Conservation (phyloP, 257 asterid species). For the Buddleja alternifolia region DNA sequence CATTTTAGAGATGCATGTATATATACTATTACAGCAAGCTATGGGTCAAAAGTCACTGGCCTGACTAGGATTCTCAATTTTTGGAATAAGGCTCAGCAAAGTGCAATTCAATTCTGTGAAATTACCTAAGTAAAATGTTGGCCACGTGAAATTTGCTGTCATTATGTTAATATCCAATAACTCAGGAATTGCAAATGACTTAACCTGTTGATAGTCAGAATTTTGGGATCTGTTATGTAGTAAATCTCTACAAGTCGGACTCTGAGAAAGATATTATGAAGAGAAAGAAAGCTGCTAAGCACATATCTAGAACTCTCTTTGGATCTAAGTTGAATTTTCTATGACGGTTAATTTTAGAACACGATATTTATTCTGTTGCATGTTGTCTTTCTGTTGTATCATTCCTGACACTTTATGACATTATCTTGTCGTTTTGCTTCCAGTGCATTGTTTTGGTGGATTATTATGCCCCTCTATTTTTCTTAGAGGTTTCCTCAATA, state of each 20-base stretch:
- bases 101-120: neutral
- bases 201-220: neutral
- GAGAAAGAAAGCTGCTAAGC: neutral
- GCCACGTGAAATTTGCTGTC: neutral
- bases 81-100: too few relatives aligned
- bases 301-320: neutral
- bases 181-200: constrained; percentile 16
- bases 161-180: neutral
- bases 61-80: too few relatives aligned
- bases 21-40: too few relatives aligned
- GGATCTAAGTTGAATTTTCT: constrained; percentile 5
- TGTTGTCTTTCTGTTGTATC: constrained; percentile 2
- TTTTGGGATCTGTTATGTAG: neutral
- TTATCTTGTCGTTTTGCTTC: constrained; percentile 26
- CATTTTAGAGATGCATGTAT: too few relatives aligned
- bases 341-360: constrained; percentile 13
- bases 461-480: constrained; percentile 83
- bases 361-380: neutral
- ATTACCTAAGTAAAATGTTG: neutral
- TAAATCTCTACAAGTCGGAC: neutral
- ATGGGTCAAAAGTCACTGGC: too few relatives aligned
- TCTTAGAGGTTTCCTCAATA: constrained; percentile 62
- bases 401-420: constrained; percentile 16
- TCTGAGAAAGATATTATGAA: constrained; percentile 9
- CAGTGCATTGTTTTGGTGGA: constrained; percentile 90